A percentile compares a stretch with the other conserved stretches of the same genome.
Conservation (phyloP, 805 yeast species). For the Zygosaccharomyces bailii region DNA sequence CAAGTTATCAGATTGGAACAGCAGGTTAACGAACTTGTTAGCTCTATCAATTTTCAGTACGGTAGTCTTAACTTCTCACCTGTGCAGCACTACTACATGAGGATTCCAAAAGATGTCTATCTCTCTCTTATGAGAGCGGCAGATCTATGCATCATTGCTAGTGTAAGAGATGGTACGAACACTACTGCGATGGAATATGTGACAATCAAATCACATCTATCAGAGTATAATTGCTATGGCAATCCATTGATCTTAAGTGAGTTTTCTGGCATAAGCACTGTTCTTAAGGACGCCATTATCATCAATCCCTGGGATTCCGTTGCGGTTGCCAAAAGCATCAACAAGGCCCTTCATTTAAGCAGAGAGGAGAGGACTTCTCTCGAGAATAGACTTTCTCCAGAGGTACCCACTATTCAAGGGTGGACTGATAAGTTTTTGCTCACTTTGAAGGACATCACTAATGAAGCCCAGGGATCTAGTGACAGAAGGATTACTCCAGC, state of each 20-base stretch:
- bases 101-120: conserved; percentile 84
- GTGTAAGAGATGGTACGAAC: conserved; percentile 94
- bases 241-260: conserved; percentile 84
- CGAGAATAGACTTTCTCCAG: conserved; percentile 54
- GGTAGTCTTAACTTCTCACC: conserved; percentile 84
- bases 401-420: conserved; percentile 71
- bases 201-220: conserved; percentile 66
- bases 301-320: conserved; percentile 98
- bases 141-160: conserved; percentile 82
- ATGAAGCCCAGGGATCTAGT: conserved; percentile 28
- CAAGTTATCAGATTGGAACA: conserved; percentile 63
- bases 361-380: conserved; percentile 43
- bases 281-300: conserved; percentile 65
- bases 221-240: conserved; percentile 36
- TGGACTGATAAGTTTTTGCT: conserved; percentile 71
- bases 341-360: conserved; percentile 60
- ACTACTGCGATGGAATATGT: conserved; percentile 92
- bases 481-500: conserved; percentile 66
- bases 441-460: conserved; percentile 41
- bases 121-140: conserved; percentile 84
- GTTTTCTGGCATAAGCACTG: conserved; percentile 83
- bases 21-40: conserved; percentile 77
- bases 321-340: conserved; percentile 82
- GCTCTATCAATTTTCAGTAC: conserved; percentile 77
- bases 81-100: conserved; percentile 87